phyloP scores from a whole-genome alignment of 2,329 filamentous ascomycete species.

The Pseudogymnoascus sp. region DNA sequence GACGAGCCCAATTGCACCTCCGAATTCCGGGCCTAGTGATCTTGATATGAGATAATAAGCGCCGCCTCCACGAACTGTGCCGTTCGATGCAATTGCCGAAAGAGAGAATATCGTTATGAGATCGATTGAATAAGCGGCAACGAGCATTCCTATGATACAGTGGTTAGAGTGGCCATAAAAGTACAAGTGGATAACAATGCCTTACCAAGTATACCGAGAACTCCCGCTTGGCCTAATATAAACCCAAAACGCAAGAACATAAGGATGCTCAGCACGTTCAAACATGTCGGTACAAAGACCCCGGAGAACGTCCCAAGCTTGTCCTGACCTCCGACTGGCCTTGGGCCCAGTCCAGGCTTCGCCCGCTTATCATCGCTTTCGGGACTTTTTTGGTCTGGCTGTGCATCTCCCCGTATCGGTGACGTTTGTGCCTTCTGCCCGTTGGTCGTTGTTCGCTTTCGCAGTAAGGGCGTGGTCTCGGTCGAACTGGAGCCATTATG shows the following conservation, averaged over 20 bases:
- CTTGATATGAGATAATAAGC: slow-evolving; percentile 85
- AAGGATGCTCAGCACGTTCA: slow-evolving; percentile 82
- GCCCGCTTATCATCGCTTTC: slow-evolving; percentile 7
- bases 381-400: neutral
- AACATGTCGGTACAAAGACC: slow-evolving; percentile 79
- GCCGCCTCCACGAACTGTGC: slow-evolving; percentile 77
- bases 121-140: slow-evolving; percentile 70
- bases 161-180: slow-evolving; percentile 11
- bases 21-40: slow-evolving; percentile 79
- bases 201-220: slow-evolving; percentile 71
- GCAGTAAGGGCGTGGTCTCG: slow-evolving; percentile 6
- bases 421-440: neutral
- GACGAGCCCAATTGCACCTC: slow-evolving; percentile 76
- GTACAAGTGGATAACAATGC: slow-evolving; percentile 9
- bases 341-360: slow-evolving; percentile 32
- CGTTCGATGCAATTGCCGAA: slow-evolving; percentile 83
- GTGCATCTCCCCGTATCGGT: too few relatives aligned
- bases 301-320: slow-evolving; percentile 72
- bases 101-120: slow-evolving; percentile 79
- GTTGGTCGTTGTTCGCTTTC: slow-evolving; percentile 9
- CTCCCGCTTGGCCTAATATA: slow-evolving; percentile 70
- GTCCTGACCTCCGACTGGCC: slow-evolving; percentile 32
- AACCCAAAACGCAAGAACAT: slow-evolving; percentile 89
- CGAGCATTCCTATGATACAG: slow-evolving; percentile 51
- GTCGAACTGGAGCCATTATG: slow-evolving; percentile 10